Percentiles rank a stretch among this genome's conserved stretches.
phyloP scores from a whole-genome alignment of 2,329 filamentous ascomycete species.

The Ustulina deusta region DNA sequence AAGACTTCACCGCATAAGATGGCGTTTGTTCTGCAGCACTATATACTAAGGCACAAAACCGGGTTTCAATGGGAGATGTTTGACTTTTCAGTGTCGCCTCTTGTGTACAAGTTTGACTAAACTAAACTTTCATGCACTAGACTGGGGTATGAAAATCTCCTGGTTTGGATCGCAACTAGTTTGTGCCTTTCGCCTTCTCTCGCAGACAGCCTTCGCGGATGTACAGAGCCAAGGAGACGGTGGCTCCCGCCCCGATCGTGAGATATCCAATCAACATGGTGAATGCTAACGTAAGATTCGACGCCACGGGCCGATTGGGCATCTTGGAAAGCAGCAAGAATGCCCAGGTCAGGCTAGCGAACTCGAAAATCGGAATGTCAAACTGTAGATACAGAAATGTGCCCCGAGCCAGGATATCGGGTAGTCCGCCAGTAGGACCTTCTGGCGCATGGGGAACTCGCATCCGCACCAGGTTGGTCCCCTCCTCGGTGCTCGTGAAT shows the following conservation, averaged over 20 bases:
- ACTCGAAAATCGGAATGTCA: constrained; percentile 45
- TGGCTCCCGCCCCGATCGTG: constrained; percentile 41
- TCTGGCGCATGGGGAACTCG: constrained; percentile 38
- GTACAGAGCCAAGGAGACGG: constrained; percentile 42
- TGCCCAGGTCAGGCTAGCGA: constrained; percentile 45
- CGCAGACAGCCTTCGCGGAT: constrained; percentile 38
- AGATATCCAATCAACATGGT: constrained; percentile 36
- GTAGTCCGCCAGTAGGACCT: constrained; percentile 37
- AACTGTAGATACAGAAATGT: constrained; percentile 49
- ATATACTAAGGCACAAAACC: neutral
- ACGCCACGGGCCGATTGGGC: constrained; percentile 21
- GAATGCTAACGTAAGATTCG: constrained; percentile 24
- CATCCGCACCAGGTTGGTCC: constrained; percentile 40
- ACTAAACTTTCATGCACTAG: constrained; percentile 20
- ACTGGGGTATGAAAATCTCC: constrained; percentile 14
- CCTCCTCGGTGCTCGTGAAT: constrained; percentile 29
- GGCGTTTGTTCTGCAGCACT: constrained; percentile 1
- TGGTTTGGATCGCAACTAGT: constrained; percentile 16
- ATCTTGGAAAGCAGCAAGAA: constrained; percentile 38
- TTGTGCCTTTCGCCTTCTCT: constrained; percentile 30
- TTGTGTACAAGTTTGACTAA: constrained; percentile 14
- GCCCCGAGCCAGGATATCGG: constrained; percentile 39
- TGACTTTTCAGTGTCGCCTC: neutral
- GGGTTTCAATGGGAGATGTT: neutral
- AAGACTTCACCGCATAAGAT: constrained; percentile 31